Conservation (phyloP, 805 yeast genomes). For the Cyberlindnera petersonii region DNA sequence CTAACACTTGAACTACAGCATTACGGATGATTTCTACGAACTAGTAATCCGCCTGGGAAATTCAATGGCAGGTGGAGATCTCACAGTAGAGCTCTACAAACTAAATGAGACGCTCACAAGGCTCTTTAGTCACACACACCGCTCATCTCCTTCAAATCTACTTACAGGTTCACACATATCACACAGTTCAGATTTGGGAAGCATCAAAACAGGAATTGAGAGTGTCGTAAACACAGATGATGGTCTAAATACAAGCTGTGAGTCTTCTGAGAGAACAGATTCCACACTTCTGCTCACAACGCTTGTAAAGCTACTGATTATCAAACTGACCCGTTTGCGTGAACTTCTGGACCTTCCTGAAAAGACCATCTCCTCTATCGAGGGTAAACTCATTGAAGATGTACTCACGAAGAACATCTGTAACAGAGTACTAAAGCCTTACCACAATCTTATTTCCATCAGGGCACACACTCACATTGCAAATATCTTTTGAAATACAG, state of each 20-base stretch:
- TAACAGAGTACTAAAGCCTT: slow-evolving; percentile 20
- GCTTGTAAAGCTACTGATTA: slow-evolving; percentile 16
- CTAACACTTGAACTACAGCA: slow-evolving; percentile 3
- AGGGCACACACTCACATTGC: slow-evolving; percentile 13
- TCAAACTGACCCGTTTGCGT: slow-evolving; percentile 13
- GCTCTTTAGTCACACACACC: slow-evolving; percentile 14
- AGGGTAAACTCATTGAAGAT: slow-evolving; percentile 20
- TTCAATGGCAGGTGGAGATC: slow-evolving; percentile 9
- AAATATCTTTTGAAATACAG: slow-evolving; percentile 9
- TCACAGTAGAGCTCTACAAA: slow-evolving; percentile 22
- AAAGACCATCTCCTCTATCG: slow-evolving; percentile 7
- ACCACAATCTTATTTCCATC: slow-evolving; percentile 15
- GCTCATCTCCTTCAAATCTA: not conserved
- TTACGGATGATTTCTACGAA: slow-evolving; percentile 15
- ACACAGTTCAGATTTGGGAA: not conserved
- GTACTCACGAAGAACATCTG: slow-evolving; percentile 21
- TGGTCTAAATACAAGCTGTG: not conserved
- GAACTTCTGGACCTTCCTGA: slow-evolving; percentile 5
- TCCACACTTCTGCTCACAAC: slow-evolving; percentile 18
- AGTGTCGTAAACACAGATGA: not conserved
- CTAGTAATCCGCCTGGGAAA: slow-evolving; percentile 15
- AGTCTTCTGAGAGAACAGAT: slow-evolving; percentile 10
- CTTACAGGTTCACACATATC: not conserved
- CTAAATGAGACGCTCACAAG: slow-evolving; percentile 27
- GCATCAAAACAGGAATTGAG: slow-evolving; percentile 1